Percentiles rank a stretch among this genome's conserved stretches.
These are phyloP conservation scores for Colletotrichum echinochloae DNA, from an alignment of 2,329 filamentous ascomycete species.

Conservation along the genomic window DNA sequence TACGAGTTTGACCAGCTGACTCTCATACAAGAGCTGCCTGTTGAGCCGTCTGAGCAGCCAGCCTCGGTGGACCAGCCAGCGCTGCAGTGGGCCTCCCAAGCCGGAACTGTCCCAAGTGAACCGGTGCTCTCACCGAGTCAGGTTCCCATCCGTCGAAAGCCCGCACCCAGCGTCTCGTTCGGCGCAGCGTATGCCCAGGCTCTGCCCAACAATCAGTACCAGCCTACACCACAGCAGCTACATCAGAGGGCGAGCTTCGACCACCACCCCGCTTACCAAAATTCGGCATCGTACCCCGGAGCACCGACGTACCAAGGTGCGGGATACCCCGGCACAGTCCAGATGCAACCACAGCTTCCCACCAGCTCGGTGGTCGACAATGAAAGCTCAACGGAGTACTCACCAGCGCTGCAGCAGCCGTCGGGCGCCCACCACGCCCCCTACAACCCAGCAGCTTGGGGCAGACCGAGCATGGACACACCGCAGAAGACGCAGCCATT, in stretches of 20 bases:
- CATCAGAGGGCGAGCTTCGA: conserved; percentile 19
- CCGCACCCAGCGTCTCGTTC: conserved; percentile 19
- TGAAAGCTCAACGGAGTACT: conserved; percentile 12
- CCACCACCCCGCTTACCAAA: conserved; percentile 27
- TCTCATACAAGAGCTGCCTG: conserved; percentile 8
- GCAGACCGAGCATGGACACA: conserved; percentile 28
- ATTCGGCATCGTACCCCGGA: conserved; percentile 27
- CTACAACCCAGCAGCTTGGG: conserved; percentile 23
- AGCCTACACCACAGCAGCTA: conserved; percentile 4
- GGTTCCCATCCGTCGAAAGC: conserved; percentile 35
- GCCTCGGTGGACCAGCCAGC: conserved; percentile 19
- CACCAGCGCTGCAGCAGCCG: conserved; percentile 1
- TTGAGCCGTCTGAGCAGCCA: conserved; percentile 7
- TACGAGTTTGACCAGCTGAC: conserved; percentile 33
- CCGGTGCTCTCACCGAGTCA: conserved; percentile 28
- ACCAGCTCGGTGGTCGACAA: not conserved
- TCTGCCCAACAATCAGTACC: conserved; percentile 19
- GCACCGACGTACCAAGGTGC: conserved; percentile 23
- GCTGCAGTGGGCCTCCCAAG: conserved; percentile 20
- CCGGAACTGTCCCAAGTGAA: conserved; percentile 14
- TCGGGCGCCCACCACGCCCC: conserved; percentile 16
- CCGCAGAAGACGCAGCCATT: conserved; percentile 32
- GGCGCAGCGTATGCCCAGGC: conserved; percentile 28
- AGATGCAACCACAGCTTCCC: conserved; percentile 1
- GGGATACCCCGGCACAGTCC: conserved; percentile 8